Percentiles rank a stretch among this genome's conserved stretches.
Conservation (phyloP, 257 asterid species). For the Scutellaria baicalensis region DNA sequence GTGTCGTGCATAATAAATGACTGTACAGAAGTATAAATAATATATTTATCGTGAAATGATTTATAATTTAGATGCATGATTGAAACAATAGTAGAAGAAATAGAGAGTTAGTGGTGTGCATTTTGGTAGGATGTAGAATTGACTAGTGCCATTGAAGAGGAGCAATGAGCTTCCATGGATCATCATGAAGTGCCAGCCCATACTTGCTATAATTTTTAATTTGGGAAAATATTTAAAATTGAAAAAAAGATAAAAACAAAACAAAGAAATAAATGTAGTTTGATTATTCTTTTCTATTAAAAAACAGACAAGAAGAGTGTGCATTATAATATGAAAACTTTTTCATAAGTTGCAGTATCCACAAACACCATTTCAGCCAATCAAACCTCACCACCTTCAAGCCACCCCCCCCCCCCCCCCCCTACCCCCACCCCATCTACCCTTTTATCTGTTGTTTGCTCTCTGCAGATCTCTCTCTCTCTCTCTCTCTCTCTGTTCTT, state of each 20-base stretch:
- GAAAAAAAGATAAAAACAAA: background rate
- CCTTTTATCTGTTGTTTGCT: conserved; percentile 13
- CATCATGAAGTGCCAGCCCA: conserved; percentile 39
- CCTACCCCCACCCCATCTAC: background rate
- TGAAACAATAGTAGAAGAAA: background rate
- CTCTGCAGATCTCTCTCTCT: conserved; percentile 27
- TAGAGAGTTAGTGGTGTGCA: conserved; percentile 35
- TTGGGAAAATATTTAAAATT: background rate
- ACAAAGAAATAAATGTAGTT: background rate
- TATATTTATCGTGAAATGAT: too few relatives aligned
- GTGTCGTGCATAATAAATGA: too few relatives aligned
- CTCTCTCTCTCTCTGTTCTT: conserved; percentile 7
- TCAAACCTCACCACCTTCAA: conserved; percentile 57
- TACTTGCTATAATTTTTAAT: conserved; percentile 1
- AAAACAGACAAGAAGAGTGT: conserved; percentile 21
- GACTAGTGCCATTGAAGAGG: conserved; percentile 26
- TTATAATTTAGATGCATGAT: too few relatives aligned
- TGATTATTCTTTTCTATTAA: conserved; percentile 19
- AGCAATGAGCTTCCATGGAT: conserved; percentile 18
- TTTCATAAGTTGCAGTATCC: conserved; percentile 58
- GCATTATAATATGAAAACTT: conserved; percentile 31
- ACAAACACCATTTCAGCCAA: conserved; percentile 69
- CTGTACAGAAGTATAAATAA: too few relatives aligned
- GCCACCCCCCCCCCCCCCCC: background rate
- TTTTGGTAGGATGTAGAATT: conserved; percentile 18